These are phyloP conservation scores for Allium sativum DNA, from an alignment of 106 monocot species.

Conservation along the genomic window DNA sequence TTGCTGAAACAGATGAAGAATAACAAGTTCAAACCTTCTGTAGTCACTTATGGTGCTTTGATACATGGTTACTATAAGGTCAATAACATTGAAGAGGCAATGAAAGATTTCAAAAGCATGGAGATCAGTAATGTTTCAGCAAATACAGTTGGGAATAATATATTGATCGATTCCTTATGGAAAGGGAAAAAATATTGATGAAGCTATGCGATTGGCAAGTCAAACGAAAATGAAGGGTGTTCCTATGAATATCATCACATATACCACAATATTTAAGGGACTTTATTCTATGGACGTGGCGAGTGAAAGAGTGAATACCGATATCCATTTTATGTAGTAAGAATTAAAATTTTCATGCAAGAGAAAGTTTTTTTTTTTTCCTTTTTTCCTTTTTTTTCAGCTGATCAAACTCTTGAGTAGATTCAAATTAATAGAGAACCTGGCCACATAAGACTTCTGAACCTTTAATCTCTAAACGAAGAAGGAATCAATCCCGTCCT, in stretches of 20 bases:
- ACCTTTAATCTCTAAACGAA: too few relatives aligned
- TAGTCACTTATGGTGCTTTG: constrained; percentile 63
- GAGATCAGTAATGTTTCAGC: constrained; percentile 11
- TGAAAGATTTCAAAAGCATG: constrained; percentile 51
- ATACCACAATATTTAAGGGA: constrained; percentile 50
- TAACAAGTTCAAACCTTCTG: constrained; percentile 30
- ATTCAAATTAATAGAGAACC: too few relatives aligned
- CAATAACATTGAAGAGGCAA: constrained; percentile 37
- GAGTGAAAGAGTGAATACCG: too few relatives aligned
- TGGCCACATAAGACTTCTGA: too few relatives aligned
- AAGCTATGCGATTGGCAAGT: constrained; percentile 36
- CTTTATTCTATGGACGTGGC: constrained; percentile 31
- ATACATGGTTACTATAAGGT: constrained; percentile 64
- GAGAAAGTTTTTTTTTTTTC: too few relatives aligned
- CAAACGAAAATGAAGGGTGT: constrained; percentile 43
- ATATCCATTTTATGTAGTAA: too few relatives aligned
- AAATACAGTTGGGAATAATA: constrained; percentile 46
- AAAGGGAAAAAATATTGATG: constrained; percentile 14
- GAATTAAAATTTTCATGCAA: constrained; percentile 66
- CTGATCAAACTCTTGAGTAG: too few relatives aligned
- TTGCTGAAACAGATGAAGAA: constrained; percentile 47
- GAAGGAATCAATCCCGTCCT: too few relatives aligned
- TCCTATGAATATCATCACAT: constrained; percentile 35
- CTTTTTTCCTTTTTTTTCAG: too few relatives aligned
- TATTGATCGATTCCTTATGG: constrained; percentile 40